A percentile compares a stretch with the other conserved stretches of the same genome.
Conservation (phyloP, 2,329 filamentous ascomycete species). For the Phyllosticta capitalensis region DNA sequence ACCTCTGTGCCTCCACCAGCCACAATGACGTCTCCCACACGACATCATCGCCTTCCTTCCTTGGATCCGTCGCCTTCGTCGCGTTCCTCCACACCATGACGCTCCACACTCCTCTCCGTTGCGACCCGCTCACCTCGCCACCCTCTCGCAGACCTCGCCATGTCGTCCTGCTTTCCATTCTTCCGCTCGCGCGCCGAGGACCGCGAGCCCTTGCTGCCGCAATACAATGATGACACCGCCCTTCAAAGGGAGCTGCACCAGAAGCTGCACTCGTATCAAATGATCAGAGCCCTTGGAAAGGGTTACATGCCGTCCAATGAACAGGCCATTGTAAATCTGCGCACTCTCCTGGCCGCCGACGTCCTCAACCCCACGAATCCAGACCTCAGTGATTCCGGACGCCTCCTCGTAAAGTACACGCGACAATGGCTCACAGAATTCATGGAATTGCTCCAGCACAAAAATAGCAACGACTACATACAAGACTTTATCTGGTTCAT, state of each 20-base stretch:
- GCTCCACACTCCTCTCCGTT: not conserved
- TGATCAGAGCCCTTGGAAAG: constrained; percentile 68
- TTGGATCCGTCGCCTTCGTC: not conserved
- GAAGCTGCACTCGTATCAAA: constrained; percentile 90
- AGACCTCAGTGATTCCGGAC: constrained; percentile 69
- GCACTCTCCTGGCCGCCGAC: constrained; percentile 68
- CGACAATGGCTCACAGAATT: constrained; percentile 69
- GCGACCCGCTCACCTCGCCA: not conserved
- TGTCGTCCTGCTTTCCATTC: constrained; percentile 59
- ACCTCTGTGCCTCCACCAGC: not conserved
- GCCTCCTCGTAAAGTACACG: constrained; percentile 59
- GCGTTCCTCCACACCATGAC: not conserved
- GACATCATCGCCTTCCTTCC: not conserved
- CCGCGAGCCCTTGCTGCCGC: constrained; percentile 69
- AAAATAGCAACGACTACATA: constrained; percentile 76
- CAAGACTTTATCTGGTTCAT: constrained; percentile 89
- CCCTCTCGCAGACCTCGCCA: constrained; percentile 17
- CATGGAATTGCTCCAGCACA: constrained; percentile 71
- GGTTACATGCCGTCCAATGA: constrained; percentile 91
- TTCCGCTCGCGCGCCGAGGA: constrained; percentile 49
- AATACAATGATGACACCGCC: constrained; percentile 71
- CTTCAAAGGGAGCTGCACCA: constrained; percentile 71
- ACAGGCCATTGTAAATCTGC: constrained; percentile 69
- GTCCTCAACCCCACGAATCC: constrained; percentile 65
- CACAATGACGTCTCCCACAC: not conserved